These are phyloP conservation scores for Cairneyella variabilis DNA, from an alignment of 495 filamentous ascomycete species.

Conservation along the genomic window DNA sequence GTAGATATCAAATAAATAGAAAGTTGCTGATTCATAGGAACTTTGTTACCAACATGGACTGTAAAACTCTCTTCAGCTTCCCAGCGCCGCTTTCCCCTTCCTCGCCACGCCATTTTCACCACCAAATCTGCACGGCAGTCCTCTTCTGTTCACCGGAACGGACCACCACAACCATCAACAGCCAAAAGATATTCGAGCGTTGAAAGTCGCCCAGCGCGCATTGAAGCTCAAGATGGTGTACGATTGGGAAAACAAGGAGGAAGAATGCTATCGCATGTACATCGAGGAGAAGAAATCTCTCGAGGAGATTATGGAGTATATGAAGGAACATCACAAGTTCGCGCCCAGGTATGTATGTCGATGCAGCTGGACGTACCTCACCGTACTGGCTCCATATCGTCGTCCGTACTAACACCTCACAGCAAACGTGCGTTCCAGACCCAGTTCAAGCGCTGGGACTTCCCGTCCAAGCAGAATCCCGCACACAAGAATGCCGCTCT, in stretches of 20 bases:
- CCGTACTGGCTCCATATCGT: constrained; percentile 13
- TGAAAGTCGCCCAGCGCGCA: constrained; percentile 12
- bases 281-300: constrained; percentile 67
- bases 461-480: constrained; percentile 68
- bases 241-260: constrained; percentile 68
- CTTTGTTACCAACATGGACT: too few relatives aligned
- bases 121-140: background rate
- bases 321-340: constrained; percentile 58
- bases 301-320: constrained; percentile 63
- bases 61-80: too few relatives aligned
- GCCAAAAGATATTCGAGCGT: background rate
- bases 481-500: constrained; percentile 63
- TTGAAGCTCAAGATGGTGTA: constrained; percentile 56
- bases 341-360: constrained; percentile 59
- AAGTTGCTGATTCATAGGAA: too few relatives aligned
- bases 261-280: constrained; percentile 67
- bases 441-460: constrained; percentile 74
- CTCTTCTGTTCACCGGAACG: constrained; percentile 8
- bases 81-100: too few relatives aligned
- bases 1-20: too few relatives aligned
- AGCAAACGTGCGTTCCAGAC: constrained; percentile 72
- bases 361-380: constrained; percentile 15
- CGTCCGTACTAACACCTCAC: constrained; percentile 19
- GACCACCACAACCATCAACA: constrained; percentile 6
- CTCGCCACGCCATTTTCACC: too few relatives aligned